Base-by-base conservation (phyloP, 495 filamentous ascomycete genomes). In the Aspergillus haitiensis region DNA sequence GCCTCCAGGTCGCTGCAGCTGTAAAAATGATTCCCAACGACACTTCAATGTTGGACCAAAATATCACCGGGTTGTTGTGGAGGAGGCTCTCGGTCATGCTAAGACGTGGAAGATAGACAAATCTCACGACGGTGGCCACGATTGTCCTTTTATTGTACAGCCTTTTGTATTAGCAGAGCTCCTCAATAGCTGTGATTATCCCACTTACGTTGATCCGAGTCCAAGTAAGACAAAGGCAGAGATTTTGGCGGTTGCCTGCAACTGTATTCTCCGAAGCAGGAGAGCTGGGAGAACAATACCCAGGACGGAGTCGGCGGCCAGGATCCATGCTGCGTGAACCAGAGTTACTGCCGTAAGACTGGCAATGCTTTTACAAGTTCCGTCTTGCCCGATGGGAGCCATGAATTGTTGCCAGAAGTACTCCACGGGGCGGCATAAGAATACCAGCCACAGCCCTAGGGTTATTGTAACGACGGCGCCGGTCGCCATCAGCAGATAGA, bases 101-200 rank as follows among this genome's bases (percentile, higher is more conserved):
- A 4, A 52, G 27, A n/a, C 12, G n/a, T 27, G 49, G 49, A n/a
- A 52, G 49, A 36, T 52, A 52, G 6, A 36, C 31, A 9, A 52
- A 35, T 0, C 49, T 27, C n/a, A 35, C 34, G 13, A 52, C 13
- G 36, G 49, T 52, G 4, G 49, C 49, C 31, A 52, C 34, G 7
- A 12, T 36, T 9, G 49, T 33, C 13, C 49, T 52, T 27, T 16
- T 6, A 7, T 8, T 46, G n/a, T 16, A 1, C 12, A 16, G 13
- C n/a, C 11, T 13, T 8, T 5, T 3, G 18, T n/a, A 15, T 46
- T 16, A 46, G 42, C 42, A 6, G 5, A n/a, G 6, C 7, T 46
- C 2, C 2, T 46, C 5, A 13, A 16, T 16, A 46, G 2, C 7
- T 1, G 42, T 16, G 12, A 46, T 8, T 8, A 46, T 46, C 18